Evolutionary conservation across 1,139 yeast genomes (phyloP).

Genomic region (Magnusiomyces tetraspermus): DNA sequence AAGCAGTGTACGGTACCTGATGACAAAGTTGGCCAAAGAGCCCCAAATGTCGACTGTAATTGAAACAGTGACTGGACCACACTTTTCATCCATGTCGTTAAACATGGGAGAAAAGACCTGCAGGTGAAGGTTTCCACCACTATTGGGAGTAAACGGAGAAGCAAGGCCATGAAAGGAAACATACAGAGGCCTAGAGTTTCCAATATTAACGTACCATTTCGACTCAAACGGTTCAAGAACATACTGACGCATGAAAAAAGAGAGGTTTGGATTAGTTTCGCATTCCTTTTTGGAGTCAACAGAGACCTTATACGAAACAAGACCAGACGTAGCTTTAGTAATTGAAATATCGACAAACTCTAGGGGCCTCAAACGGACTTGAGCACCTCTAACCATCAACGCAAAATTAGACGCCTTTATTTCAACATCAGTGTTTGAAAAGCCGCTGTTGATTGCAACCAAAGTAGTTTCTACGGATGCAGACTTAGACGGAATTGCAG

Average conservation of each 20-base stretch:
- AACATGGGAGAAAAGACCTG: conserved; percentile 28
- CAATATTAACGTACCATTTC: conserved; percentile 59
- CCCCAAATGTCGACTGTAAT: conserved; percentile 26
- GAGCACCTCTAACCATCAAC: conserved; percentile 10
- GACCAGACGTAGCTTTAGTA: conserved; percentile 49
- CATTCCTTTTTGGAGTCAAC: conserved; percentile 13
- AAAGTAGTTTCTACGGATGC: background rate
- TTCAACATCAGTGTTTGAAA: conserved; percentile 16
- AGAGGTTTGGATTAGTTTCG: conserved; percentile 29
- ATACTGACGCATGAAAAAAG: conserved; percentile 60
- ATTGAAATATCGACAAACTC: conserved; percentile 39
- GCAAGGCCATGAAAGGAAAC: conserved; percentile 52
- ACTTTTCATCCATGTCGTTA: background rate
- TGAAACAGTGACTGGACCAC: conserved; percentile 1
- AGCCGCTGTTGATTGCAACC: conserved; percentile 30
- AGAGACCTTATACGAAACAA: conserved; percentile 42
- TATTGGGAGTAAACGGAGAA: conserved; percentile 61
- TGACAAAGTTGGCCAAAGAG: conserved; percentile 30
- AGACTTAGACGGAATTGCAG: background rate
- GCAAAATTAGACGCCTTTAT: conserved; percentile 7
- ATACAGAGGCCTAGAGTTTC: conserved; percentile 22
- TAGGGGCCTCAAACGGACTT: conserved; percentile 27
- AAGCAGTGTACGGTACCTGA: conserved; percentile 30
- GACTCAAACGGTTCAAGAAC: conserved; percentile 55
- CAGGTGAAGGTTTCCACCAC: conserved; percentile 25